Evolutionary conservation across 1,284 basidiomycete genomes (phyloP).

Genomic region (Sanguinoderma infundibulare): DNA sequence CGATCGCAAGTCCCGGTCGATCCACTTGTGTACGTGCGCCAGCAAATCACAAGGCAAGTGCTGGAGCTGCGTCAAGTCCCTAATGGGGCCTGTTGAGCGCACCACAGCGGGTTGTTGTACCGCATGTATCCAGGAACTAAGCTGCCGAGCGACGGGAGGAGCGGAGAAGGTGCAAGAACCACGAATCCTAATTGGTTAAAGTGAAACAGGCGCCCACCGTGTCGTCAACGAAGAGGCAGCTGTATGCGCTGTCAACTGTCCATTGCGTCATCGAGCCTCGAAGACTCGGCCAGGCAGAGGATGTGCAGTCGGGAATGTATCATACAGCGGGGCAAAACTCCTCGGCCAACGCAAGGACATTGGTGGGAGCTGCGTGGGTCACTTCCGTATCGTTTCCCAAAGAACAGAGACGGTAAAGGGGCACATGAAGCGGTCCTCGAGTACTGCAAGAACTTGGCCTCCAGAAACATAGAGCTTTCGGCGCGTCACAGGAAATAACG

Average conservation of each 20-base stretch:
- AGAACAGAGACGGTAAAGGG: too few relatives aligned
- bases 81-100: not conserved
- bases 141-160: not conserved
- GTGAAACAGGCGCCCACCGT: not conserved
- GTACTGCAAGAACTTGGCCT: too few relatives aligned
- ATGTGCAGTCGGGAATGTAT: too few relatives aligned
- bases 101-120: conserved; percentile 19
- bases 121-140: conserved; percentile 26
- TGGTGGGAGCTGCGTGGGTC: too few relatives aligned
- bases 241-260: not conserved
- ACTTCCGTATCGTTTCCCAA: too few relatives aligned
- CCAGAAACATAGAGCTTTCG: too few relatives aligned
- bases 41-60: conserved; percentile 18
- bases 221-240: not conserved
- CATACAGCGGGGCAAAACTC: too few relatives aligned
- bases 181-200: not conserved
- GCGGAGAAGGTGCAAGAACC: not conserved
- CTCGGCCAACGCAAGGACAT: too few relatives aligned
- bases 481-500: not conserved
- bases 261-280: not conserved
- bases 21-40: conserved; percentile 1
- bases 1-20: conserved; percentile 1
- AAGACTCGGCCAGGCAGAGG: too few relatives aligned
- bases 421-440: not conserved
- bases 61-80: not conserved